Conservation (phyloP, 2,329 filamentous ascomycete species). For the Clarireedia monteithiana region DNA sequence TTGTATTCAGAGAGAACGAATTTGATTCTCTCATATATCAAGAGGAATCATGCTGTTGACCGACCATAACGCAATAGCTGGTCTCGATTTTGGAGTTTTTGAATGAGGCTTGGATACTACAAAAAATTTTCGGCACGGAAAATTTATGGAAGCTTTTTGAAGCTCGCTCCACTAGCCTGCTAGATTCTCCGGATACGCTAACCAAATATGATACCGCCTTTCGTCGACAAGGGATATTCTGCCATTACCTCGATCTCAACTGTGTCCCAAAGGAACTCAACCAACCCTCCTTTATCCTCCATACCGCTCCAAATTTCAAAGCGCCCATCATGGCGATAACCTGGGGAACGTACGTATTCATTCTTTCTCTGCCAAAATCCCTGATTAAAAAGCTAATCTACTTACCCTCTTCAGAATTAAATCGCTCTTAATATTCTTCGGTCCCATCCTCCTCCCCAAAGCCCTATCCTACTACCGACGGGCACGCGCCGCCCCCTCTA, state of each 20-base stretch:
- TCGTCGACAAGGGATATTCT: neutral
- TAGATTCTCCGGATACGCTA: neutral
- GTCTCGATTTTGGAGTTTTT: neutral
- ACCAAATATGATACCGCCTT: neutral
- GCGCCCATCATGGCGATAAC: slow-evolving; percentile 32
- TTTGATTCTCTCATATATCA: no score
- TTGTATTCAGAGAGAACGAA: no score
- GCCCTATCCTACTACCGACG: slow-evolving; percentile 57
- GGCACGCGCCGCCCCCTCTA: slow-evolving; percentile 35
- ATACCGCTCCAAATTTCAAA: neutral
- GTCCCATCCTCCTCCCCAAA: slow-evolving; percentile 63
- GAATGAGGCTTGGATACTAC: no score
- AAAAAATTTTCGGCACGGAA: neutral
- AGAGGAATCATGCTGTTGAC: no score
- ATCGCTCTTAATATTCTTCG: slow-evolving; percentile 46
- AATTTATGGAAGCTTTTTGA: neutral
- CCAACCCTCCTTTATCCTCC: no score
- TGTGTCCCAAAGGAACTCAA: no score
- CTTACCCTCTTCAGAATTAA: slow-evolving; percentile 32
- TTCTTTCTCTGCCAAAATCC: no score
- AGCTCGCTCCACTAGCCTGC: neutral
- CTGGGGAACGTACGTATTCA: slow-evolving; percentile 41
- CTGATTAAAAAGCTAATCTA: neutral
- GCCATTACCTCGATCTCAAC: neutral
- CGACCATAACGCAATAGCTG: no score